phyloP scores from a whole-genome alignment of 2,329 filamentous ascomycete species.

The Aspergillus sp. region DNA sequence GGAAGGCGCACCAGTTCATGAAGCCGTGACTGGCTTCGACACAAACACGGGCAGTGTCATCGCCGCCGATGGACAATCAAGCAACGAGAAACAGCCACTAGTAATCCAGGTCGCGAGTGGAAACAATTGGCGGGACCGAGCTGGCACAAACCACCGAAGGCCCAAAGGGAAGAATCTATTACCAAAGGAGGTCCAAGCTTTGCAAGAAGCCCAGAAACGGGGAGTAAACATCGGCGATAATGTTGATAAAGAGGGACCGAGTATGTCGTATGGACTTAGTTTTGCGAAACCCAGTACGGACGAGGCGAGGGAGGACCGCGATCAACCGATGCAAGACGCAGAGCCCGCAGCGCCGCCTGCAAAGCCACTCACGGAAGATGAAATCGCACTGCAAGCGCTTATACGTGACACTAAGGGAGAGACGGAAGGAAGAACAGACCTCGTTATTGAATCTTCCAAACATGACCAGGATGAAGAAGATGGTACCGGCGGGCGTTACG shows the following conservation, averaged over 20 bases:
- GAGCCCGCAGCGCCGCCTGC: constrained; percentile 10
- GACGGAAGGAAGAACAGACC: constrained; percentile 38
- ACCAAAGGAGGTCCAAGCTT: constrained; percentile 52
- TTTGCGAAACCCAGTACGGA: constrained; percentile 33
- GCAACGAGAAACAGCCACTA: constrained; percentile 55
- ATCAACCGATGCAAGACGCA: constrained; percentile 22
- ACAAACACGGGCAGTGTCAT: constrained; percentile 36
- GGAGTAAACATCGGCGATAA: constrained; percentile 25
- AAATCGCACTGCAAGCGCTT: constrained; percentile 63
- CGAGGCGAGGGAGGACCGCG: constrained; percentile 9
- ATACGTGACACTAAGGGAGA: constrained; percentile 51
- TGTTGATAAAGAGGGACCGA: constrained; percentile 48
- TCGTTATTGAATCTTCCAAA: constrained; percentile 47
- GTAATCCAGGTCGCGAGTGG: constrained; percentile 74
- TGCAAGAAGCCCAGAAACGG: constrained; percentile 38
- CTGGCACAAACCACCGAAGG: constrained; percentile 43
- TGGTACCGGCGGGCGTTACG: constrained; percentile 20
- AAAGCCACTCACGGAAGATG: constrained; percentile 51
- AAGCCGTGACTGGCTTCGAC: constrained; percentile 54
- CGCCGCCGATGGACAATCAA: constrained; percentile 29
- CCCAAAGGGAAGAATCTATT: constrained; percentile 57
- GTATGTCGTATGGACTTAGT: constrained; percentile 52
- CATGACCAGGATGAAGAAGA: constrained; percentile 15
- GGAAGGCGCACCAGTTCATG: constrained; percentile 32
- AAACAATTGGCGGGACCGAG: constrained; percentile 65